Evolutionary conservation across 345 rosid species (phyloP).

Genomic region (Laguncularia racemosa): DNA sequence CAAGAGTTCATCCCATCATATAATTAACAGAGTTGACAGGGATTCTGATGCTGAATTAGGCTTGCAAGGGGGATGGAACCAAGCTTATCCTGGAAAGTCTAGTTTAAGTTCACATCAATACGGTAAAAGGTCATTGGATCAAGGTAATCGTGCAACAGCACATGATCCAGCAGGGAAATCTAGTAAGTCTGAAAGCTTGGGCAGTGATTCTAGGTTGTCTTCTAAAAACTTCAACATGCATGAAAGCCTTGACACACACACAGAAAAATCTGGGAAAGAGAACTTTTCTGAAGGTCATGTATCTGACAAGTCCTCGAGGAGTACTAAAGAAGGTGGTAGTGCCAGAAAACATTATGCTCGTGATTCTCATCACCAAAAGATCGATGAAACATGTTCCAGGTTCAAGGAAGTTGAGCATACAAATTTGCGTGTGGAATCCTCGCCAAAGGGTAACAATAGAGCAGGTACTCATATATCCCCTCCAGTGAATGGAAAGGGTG

Average conservation of each 20-base stretch:
- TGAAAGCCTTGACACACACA: conserved; percentile 33
- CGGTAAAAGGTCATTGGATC: conserved; percentile 32
- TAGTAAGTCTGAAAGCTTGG: conserved; percentile 38
- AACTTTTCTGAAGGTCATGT: conserved; percentile 39
- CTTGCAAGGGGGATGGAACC: conserved; percentile 30
- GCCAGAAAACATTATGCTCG: conserved; percentile 39
- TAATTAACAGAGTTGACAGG: conserved; percentile 28
- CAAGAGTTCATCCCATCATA: conserved; percentile 30
- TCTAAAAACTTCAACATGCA: conserved; percentile 30
- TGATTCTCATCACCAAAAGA: conserved; percentile 38
- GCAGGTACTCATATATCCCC: conserved; percentile 24
- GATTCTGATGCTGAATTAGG: conserved; percentile 28
- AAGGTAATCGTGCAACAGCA: conserved; percentile 26
- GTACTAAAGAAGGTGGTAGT: conserved; percentile 46
- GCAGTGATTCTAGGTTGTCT: conserved; percentile 31
- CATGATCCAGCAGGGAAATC: conserved; percentile 37
- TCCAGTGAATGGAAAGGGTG: conserved; percentile 36
- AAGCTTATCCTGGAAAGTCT: conserved; percentile 38
- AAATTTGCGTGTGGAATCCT: conserved; percentile 29
- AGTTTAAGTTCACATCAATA: conserved; percentile 33
- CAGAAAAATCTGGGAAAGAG: conserved; percentile 44
- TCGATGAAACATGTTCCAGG: conserved; percentile 42
- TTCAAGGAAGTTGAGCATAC: conserved; percentile 43
- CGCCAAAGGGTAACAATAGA: conserved; percentile 41
- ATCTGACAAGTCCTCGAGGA: conserved; percentile 45